Evolutionary conservation across 148 eudicot species (phyloP), one percentile per base, ranked within the genome.

Genomic region (Hydrangea macrophylla): DNA sequence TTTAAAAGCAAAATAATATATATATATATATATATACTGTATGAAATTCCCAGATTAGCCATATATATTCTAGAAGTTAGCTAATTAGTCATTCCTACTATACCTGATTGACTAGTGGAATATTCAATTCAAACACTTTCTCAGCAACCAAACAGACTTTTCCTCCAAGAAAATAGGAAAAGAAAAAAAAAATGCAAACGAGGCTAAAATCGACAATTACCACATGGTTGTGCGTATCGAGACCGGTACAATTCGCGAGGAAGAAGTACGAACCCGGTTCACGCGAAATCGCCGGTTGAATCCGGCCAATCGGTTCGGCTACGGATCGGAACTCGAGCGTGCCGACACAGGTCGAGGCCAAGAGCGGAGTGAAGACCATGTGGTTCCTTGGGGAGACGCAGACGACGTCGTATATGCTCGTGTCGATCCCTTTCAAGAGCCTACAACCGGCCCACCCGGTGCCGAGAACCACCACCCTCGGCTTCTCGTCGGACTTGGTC

Each of bases 361-460:
- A 65, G 39, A 93, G 75, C 7, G 98, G 98, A 2, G 98, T 93
- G 42, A 94, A 94, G 11, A 90, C 99, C 99, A 94, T 94, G 62
- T 94, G 99, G 60, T 94, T 94, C 66, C 99, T 83, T 0, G 99
- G 99, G 0, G 99, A 90, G 3, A 94, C 87, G 58, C 97, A 90
- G 12, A 94, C 96, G 58, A 94, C 75, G 65, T 90, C 99, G 66
- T 90, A 94, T 0, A 76, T 30, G 10, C 61, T 84, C 0, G 97
- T 85, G 42, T 94, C 96, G 17, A 90, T 87, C 17, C 78, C 96
- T 79, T 90, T 90, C 77, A 90, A 78, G 26, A 90, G 73, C 76
- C 99, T 78, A 65, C 93, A 86, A n/a, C 92, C 99, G 22, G 99
- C 99, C 99, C 99, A 94, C 0, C 98, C 98, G 17, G 92, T 71